phyloP scores from a whole-genome alignment of 345 rosid genomes.

The Draba incana region DNA sequence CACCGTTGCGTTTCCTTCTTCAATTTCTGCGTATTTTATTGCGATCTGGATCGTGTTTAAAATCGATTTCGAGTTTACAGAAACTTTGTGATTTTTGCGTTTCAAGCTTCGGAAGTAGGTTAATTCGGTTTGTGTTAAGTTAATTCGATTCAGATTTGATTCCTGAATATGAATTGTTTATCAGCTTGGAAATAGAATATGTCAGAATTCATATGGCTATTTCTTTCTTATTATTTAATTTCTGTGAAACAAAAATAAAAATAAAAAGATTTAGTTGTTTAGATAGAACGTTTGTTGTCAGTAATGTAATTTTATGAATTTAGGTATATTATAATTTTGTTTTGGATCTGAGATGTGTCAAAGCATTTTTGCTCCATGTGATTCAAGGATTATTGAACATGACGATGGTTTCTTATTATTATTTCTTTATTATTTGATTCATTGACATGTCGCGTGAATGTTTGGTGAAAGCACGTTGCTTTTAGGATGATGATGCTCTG shows the following conservation, averaged over 20 bases:
- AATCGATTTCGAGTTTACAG: too few species aligned
- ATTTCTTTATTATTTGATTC: conserved; percentile 20
- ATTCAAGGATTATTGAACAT: conserved; percentile 27
- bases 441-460: conserved; percentile 30
- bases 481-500: not conserved
- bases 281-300: not conserved
- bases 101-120: not conserved
- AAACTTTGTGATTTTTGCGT: not conserved
- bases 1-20: not conserved
- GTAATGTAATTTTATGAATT: not conserved
- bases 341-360: conserved; percentile 21
- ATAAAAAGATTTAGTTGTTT: not conserved
- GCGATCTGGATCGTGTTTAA: not conserved
- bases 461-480: conserved; percentile 31
- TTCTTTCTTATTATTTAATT: not conserved
- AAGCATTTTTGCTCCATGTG: conserved; percentile 17
- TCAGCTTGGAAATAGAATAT: conserved; percentile 1
- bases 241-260: not conserved
- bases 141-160: not conserved
- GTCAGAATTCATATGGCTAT: conserved; percentile 6
- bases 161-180: not conserved
- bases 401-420: not conserved
- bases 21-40: not conserved
- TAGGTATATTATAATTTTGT: not conserved
- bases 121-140: not conserved